These are phyloP conservation scores for Crassisporium funariophilum DNA, from an alignment of 768 basidiomycete species.

Conservation along the genomic window DNA sequence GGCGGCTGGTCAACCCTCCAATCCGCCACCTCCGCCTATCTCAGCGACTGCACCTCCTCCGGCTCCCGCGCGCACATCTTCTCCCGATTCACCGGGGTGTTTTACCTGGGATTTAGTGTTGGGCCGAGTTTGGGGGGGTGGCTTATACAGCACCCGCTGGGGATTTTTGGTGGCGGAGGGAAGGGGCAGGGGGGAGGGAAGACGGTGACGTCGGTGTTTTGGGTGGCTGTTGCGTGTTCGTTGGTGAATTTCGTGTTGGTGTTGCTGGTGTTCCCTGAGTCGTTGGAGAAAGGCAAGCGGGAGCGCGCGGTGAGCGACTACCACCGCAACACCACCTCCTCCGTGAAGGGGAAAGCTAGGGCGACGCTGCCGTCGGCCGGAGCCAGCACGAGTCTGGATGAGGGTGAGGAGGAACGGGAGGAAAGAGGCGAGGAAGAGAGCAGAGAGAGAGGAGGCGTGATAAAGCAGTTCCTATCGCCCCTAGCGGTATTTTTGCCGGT, in stretches of 20 bases:
- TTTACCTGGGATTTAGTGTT: constrained; percentile 73
- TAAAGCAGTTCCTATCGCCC: constrained; percentile 52
- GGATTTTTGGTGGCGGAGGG: constrained; percentile 14
- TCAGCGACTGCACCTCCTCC: constrained; percentile 83
- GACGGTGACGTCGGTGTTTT: constrained; percentile 50
- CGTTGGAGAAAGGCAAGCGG: constrained; percentile 46
- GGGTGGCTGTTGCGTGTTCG: constrained; percentile 45
- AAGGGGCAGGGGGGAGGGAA: constrained; percentile 15
- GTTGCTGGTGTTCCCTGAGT: constrained; percentile 72
- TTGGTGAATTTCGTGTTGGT: constrained; percentile 61
- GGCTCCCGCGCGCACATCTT: constrained; percentile 77
- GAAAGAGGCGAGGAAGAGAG: constrained; percentile 2
- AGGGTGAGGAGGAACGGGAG: background rate
- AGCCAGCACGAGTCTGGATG: background rate
- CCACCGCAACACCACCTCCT: background rate
- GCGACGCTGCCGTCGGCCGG: background rate
- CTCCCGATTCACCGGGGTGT: constrained; percentile 75
- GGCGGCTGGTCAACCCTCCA: constrained; percentile 84
- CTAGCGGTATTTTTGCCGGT: constrained; percentile 74
- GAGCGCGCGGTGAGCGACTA: constrained; percentile 31
- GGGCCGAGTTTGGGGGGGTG: constrained; percentile 78
- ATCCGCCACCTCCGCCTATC: constrained; percentile 77
- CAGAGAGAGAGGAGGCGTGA: constrained; percentile 18
- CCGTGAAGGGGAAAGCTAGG: constrained; percentile 18
- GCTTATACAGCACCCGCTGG: constrained; percentile 44